Evolutionary conservation across 2,329 filamentous ascomycete genomes (phyloP), one percentile per base, ranked within the genome.

Genomic region (Colletotrichum liaoningense): DNA sequence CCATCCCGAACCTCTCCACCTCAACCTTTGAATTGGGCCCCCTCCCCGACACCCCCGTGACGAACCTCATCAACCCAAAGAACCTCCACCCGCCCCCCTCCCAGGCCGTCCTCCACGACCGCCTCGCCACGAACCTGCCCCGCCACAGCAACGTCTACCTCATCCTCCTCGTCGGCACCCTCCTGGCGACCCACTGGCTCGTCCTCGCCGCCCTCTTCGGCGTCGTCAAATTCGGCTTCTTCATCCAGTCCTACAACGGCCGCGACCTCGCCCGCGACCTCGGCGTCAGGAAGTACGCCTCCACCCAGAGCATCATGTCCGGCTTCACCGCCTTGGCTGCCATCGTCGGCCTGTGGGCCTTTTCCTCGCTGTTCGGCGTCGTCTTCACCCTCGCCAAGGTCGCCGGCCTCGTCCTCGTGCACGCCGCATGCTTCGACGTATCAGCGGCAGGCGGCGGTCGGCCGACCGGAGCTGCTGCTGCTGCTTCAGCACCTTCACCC

Each of bases 61-160:
- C 71, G 46, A 73, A 70, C 56, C 71, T 73, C 56, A 68, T 73
- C 60, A 73, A 70, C 62, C 71, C 71, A 38, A 64, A 64, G 42
- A 65, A 71, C 62, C 67, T 73, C 55, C 55, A 26, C 24, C 33
- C 69, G 26, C 71, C 71, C 12, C 5, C 62, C 26, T 70, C 67
- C n/a, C 71, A 73, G 38, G 62, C 56, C 55, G 60, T 73, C 35
- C 67, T 73, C 60, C 71, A 73, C 22, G 22, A 49, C 55, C 71
- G 71, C 38, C 67, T 73, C 26, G 46, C 67, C 26, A 58, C 67
- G 19, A 73, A 73, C 60, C 55, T 73, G 8, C 62, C 42, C 33
- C 71, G 71, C 60, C 71, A 73, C 67, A 68, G 71, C 60, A 73
- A 71, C 35, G 71, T 68, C 67, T 73, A 73, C 49, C 58, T 65